Evolutionary conservation across 164 flowering plant species (phyloP), one percentile per base, ranked within the genome.

Genomic region (Dillenia turbinata): DNA sequence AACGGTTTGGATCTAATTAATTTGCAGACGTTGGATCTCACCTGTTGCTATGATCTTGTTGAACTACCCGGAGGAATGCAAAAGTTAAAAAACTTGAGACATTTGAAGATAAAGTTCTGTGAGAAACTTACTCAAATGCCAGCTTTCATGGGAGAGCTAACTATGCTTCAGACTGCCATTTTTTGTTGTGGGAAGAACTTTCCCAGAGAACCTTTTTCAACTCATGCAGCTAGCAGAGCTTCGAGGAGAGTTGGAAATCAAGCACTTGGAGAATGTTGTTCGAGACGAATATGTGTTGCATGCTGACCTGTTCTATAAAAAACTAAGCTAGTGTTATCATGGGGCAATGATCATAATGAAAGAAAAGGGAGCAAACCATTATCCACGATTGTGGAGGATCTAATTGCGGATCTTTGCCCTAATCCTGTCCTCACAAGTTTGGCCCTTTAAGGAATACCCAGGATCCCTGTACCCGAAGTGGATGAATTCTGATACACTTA

Each of bases 401-500:
- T 61, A 12, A 52, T 70, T 26, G 9, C 12, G 0, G 0, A 16
- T 12, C 69, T 70, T 9, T 14, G 64, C 15, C 77, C 77, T 11
- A 59, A 70, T 40, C 7, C 1, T 40, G 50, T 59, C 49, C n/a
- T 70, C 9, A 60, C 56, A 26, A 68, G 33, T 10, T 15, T 74
- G 44, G 17, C 13, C 8, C 24, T 74, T 10, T n/a, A 49, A 17
- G 9, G 68, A 55, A 0, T 74, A 63, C 26, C 24, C 48, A 22
- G 77, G 77, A 13, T 1, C 7, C 8, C 5, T 1, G 0, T 63
- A 66, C 17, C 73, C 74, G 12, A 0, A 8, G 1, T 70, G 74
- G 77, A 24, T 24, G 50, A 48, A 14, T 11, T 11, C 12, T 48
- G 13, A 10, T 48, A 48, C 16, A 4, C 63, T 69, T 8, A 47